These are phyloP conservation scores for Psophocarpus tetragonolobus DNA, from an alignment of 306 rosid species.

Conservation along the genomic window DNA sequence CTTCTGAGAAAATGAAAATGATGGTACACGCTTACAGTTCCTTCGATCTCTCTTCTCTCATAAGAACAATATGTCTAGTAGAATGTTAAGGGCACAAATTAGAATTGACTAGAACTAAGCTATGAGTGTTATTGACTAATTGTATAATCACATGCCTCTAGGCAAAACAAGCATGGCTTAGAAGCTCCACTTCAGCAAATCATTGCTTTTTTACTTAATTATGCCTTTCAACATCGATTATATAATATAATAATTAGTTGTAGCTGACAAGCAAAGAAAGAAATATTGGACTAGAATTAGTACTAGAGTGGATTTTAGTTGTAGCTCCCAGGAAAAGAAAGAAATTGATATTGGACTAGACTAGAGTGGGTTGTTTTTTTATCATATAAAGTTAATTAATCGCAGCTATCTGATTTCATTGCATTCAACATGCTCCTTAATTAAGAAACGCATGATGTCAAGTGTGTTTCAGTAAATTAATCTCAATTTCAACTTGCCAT, in stretches of 20 bases:
- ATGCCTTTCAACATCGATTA: background rate
- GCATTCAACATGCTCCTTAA: background rate
- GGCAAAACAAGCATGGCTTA: conserved; percentile 22
- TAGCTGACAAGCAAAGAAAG: conserved; percentile 2
- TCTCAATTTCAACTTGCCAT: background rate
- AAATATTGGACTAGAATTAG: background rate
- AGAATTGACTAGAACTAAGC: conserved; percentile 5
- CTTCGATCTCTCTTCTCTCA: background rate
- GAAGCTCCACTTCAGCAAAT: conserved; percentile 34
- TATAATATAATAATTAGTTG: background rate
- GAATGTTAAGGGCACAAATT: background rate
- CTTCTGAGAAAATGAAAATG: background rate
- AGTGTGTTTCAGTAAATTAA: background rate
- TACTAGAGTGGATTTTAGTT: background rate
- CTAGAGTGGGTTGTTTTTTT: background rate
- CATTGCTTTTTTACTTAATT: conserved; percentile 24
- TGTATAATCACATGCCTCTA: conserved; percentile 15
- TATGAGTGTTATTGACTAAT: conserved; percentile 24
- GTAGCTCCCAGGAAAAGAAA: conserved; percentile 9
- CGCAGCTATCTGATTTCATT: background rate
- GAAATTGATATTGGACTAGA: background rate
- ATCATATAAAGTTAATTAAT: background rate
- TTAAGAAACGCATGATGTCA: background rate
- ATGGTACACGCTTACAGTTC: background rate
- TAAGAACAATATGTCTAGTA: background rate